Evolutionary conservation across 2,329 filamentous ascomycete genomes (phyloP).

Genomic region (Clarireedia monteithiana): DNA sequence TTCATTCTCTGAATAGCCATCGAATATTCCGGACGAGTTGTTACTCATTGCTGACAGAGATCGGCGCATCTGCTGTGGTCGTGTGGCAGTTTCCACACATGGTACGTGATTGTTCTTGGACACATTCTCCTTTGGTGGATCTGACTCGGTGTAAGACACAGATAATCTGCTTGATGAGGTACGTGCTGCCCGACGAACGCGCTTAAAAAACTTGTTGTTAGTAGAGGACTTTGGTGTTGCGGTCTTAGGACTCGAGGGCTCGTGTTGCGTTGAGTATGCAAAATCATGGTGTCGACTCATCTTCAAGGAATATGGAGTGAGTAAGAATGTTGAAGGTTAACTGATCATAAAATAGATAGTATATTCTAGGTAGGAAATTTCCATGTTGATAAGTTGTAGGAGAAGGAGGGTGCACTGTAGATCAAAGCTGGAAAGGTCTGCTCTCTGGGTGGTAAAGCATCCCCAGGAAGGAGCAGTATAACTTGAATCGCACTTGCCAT

Average conservation of each 20-base stretch:
- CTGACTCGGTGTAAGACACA: neutral
- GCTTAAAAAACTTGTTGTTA: neutral
- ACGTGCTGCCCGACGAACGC: slow-evolving; percentile 3
- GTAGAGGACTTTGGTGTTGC: neutral
- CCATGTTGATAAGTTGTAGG: no score
- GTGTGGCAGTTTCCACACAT: slow-evolving; percentile 15
- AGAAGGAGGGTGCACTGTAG: no score
- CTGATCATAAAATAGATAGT: neutral
- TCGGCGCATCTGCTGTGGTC: slow-evolving; percentile 6
- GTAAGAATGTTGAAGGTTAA: neutral
- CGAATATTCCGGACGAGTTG: slow-evolving; percentile 8
- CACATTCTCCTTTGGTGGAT: slow-evolving; percentile 5
- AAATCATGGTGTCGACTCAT: slow-evolving; percentile 3
- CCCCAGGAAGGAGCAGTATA: no score
- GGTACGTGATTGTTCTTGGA: slow-evolving; percentile 22
- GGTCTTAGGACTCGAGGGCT: neutral
- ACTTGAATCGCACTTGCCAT: no score
- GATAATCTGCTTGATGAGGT: slow-evolving; percentile 4
- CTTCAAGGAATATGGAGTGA: neutral
- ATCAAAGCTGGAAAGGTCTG: no score
- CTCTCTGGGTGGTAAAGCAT: no score
- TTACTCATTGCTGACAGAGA: slow-evolving; percentile 25
- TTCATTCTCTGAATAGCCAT: slow-evolving; percentile 11
- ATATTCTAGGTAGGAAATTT: neutral
- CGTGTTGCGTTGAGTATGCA: slow-evolving; percentile 1